These are phyloP conservation scores for Saksenaea oblongispora DNA, from an alignment of 371 early-diverging fungal genomes.

Conservation along the genomic window DNA sequence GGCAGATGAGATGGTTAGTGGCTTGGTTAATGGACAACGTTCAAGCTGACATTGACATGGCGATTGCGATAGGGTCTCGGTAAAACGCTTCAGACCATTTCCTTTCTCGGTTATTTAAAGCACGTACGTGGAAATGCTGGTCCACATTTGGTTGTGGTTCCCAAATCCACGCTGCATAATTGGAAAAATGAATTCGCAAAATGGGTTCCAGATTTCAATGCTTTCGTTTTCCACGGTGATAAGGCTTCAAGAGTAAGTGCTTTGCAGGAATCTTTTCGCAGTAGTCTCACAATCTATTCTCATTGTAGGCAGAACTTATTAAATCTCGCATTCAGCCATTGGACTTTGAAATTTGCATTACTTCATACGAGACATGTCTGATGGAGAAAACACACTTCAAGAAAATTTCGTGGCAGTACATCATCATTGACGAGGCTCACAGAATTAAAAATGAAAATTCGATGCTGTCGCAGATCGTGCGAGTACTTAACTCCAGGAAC, in stretches of 20 bases:
- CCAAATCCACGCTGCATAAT: slow-evolving; percentile 97
- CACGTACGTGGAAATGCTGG: slow-evolving; percentile 75
- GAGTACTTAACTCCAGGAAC: slow-evolving; percentile 84
- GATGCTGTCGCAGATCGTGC: slow-evolving; percentile 89
- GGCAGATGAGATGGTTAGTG: slow-evolving; percentile 98
- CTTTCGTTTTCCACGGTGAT: slow-evolving; percentile 92
- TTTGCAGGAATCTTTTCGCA: slow-evolving; percentile 1
- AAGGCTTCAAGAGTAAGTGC: slow-evolving; percentile 80
- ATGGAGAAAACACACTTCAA: slow-evolving; percentile 85
- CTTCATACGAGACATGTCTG: slow-evolving; percentile 98
- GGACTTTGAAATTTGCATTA: slow-evolving; percentile 94
- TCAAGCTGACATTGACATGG: neutral
- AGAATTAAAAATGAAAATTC: slow-evolving; percentile 99
- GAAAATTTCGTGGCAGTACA: slow-evolving; percentile 91
- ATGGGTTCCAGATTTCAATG: slow-evolving; percentile 93
- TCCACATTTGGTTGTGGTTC: slow-evolving; percentile 96
- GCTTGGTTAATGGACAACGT: neutral
- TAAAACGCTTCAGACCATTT: slow-evolving; percentile 98
- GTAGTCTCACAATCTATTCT: neutral
- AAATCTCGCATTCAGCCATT: slow-evolving; percentile 56
- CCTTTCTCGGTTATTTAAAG: slow-evolving; percentile 94
- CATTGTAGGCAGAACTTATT: slow-evolving; percentile 55
- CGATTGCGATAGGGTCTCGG: slow-evolving; percentile 87
- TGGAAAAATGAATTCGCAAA: slow-evolving; percentile 94
- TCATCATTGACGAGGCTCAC: slow-evolving; percentile 99